phyloP scores from a whole-genome alignment of 345 rosid genomes.

The Melaleuca alternifolia region DNA sequence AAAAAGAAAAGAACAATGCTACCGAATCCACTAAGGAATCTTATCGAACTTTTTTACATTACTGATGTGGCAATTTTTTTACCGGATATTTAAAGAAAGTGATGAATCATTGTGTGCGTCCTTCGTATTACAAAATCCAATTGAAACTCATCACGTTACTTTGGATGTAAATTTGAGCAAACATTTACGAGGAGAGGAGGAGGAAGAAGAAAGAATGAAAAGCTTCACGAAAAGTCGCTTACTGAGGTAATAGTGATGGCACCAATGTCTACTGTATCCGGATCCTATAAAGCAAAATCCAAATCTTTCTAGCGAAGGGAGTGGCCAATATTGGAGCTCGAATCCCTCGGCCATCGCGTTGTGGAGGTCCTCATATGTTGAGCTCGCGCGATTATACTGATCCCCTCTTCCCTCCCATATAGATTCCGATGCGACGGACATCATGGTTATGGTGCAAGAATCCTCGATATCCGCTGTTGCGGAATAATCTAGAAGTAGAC shows the following conservation, averaged over 20 bases:
- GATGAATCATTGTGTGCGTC: rapidly evolving
- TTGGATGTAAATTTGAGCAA: background rate
- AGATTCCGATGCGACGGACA: rapidly evolving
- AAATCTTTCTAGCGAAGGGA: rapidly evolving
- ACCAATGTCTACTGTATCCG: rapidly evolving
- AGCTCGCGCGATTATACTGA: rapidly evolving
- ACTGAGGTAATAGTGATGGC: rapidly evolving
- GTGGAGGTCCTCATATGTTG: background rate
- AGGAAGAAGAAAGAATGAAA: rapidly evolving
- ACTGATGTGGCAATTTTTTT: background rate
- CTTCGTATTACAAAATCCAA: background rate
- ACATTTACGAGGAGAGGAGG: background rate
- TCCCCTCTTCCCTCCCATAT: rapidly evolving
- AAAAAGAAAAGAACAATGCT: too few relatives aligned
- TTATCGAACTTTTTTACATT: too few relatives aligned
- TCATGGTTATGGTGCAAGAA: background rate
- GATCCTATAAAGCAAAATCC: rapidly evolving
- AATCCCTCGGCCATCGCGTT: background rate
- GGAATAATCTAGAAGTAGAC: rapidly evolving
- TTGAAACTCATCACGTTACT: background rate
- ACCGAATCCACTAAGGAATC: too few relatives aligned
- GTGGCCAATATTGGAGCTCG: rapidly evolving
- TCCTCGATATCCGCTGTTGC: rapidly evolving
- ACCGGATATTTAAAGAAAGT: background rate
- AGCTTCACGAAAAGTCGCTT: background rate